Conservation (phyloP, 2,329 filamentous ascomycete genomes). For the Biscogniauxia sp. region DNA sequence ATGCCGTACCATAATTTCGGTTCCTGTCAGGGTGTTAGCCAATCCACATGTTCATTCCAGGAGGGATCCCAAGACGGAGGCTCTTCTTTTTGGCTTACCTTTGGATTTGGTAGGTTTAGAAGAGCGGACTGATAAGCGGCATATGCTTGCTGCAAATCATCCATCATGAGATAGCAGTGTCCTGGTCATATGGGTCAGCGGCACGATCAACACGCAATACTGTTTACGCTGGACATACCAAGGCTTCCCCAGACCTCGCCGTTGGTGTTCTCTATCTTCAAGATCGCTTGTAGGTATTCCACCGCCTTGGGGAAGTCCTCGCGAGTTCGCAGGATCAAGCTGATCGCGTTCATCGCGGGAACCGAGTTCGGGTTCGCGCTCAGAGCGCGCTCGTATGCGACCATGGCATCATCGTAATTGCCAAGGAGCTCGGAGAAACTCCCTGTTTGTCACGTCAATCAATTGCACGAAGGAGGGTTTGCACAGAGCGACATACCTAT, state of each 20-base stretch:
- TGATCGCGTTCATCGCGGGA: conserved; percentile 90
- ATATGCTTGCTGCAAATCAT: conserved; percentile 95
- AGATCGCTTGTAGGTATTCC: conserved; percentile 85
- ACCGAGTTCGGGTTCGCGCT: conserved; percentile 86
- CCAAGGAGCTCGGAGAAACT: conserved; percentile 84
- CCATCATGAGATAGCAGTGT: conserved; percentile 99
- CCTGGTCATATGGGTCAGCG: conserved; percentile 49
- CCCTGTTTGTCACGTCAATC: conserved; percentile 51
- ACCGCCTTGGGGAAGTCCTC: conserved; percentile 94
- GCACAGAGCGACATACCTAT: conserved; percentile 65
- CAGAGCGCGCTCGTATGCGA: conserved; percentile 86
- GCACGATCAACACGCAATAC: neutral
- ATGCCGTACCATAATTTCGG: conserved; percentile 99
- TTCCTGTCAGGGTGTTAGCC: conserved; percentile 55
- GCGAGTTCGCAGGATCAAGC: conserved; percentile 83
- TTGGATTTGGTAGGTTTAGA: conserved; percentile 88
- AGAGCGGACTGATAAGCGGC: conserved; percentile 94
- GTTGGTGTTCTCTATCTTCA: conserved; percentile 85
- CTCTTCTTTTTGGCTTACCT: conserved; percentile 53
- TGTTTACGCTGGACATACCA: conserved; percentile 53
- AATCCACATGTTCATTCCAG: neutral
- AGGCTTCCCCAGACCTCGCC: conserved; percentile 97
- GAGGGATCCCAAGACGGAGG: neutral
- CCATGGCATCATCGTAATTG: conserved; percentile 83
- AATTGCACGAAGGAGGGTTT: neutral